A percentile compares a stretch with the other conserved stretches of the same genome.
phyloP scores from a whole-genome alignment of 768 basidiomycete genomes.

The Termitomyces sp. region DNA sequence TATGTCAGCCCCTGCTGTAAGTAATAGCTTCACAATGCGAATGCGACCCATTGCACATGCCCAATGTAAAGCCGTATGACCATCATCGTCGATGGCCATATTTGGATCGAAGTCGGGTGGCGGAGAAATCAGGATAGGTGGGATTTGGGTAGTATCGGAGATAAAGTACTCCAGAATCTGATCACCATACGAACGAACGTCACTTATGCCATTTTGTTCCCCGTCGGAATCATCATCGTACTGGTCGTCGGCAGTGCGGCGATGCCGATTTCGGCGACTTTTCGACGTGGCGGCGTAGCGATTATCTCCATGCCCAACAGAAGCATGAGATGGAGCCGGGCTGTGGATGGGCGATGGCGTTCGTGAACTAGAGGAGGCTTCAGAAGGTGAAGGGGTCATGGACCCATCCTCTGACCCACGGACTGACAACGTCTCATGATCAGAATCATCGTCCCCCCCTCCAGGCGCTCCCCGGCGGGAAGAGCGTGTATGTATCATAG shows the following conservation, averaged over 20 bases:
- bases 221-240: conserved; percentile 43
- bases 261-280: conserved; percentile 45
- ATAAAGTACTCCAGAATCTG: conserved; percentile 98
- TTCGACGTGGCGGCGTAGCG: conserved; percentile 30
- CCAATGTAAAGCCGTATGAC: conserved; percentile 97
- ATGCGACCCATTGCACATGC: conserved; percentile 99
- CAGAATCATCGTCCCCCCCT: conserved; percentile 54
- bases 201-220: conserved; percentile 46
- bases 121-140: conserved; percentile 80
- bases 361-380: conserved; percentile 82
- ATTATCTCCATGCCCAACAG: conserved; percentile 39
- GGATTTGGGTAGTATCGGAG: conserved; percentile 91
- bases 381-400: conserved; percentile 87
- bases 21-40: conserved; percentile 89
- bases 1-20: conserved; percentile 93
- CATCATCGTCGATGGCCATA: conserved; percentile 96
- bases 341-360: conserved; percentile 87
- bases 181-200: conserved; percentile 81
- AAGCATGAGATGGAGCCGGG: conserved; percentile 43
- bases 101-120: conserved; percentile 93
- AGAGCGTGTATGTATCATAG: conserved; percentile 56
- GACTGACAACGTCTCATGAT: conserved; percentile 60
- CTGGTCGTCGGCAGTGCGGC: conserved; percentile 43
- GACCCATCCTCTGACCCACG: conserved; percentile 84
- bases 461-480: conserved; percentile 52